Percentiles rank a stretch among this genome's conserved stretches.
phyloP scores from a whole-genome alignment of 1,139 yeast genomes.

The Citeromyces siamensis region DNA sequence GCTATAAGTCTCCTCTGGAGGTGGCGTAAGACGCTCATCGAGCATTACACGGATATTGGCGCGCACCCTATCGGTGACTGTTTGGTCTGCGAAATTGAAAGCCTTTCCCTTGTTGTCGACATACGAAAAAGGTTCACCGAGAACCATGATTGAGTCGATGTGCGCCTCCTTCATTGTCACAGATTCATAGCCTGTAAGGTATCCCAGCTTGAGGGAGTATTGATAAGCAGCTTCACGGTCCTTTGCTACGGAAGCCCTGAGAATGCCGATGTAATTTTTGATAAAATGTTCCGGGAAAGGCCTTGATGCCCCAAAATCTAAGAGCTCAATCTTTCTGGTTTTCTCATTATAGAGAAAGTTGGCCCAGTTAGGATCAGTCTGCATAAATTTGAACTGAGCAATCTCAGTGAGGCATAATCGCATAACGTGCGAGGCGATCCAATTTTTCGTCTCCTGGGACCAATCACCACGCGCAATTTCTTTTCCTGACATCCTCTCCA shows the following conservation, averaged over 20 bases:
- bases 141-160: conserved; percentile 76
- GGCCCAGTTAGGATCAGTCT: conserved; percentile 99
- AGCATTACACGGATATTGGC: conserved; percentile 81
- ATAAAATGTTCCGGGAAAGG: conserved; percentile 62
- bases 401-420: conserved; percentile 77
- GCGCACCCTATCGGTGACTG: conserved; percentile 87
- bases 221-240: conserved; percentile 56
- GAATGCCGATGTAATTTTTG: conserved; percentile 51
- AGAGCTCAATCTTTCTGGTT: conserved; percentile 54
- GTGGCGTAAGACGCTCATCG: conserved; percentile 86
- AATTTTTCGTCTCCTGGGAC: conserved; percentile 62
- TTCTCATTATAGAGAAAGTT: conserved; percentile 72
- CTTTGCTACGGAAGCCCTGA: conserved; percentile 64
- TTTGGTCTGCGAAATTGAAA: conserved; percentile 72
- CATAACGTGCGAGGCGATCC: conserved; percentile 83
- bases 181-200: conserved; percentile 84
- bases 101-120: conserved; percentile 29
- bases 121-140: conserved; percentile 86
- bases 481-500: conserved; percentile 77
- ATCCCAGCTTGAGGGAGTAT: conserved; percentile 68
- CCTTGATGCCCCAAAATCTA: conserved; percentile 95
- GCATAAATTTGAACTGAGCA: conserved; percentile 83
- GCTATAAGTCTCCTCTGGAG: conserved; percentile 96
- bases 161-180: conserved; percentile 86
- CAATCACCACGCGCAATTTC: conserved; percentile 75